A percentile compares a stretch with the other conserved stretches of the same genome.
Conservation (phyloP, 345 rosid genomes). For the Erysimum cheiranthoides region DNA sequence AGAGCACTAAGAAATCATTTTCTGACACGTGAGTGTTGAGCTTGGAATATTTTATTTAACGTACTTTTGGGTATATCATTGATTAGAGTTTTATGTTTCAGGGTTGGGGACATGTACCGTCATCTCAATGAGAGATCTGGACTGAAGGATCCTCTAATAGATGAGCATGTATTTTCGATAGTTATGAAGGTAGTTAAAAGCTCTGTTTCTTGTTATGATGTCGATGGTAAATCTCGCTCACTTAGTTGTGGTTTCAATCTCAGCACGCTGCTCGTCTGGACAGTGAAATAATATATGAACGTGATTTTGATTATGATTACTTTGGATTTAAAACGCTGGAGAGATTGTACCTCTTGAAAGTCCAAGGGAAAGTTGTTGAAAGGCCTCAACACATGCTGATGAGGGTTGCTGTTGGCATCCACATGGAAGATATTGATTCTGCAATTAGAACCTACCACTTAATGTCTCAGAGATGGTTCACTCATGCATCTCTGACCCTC, state of each 20-base stretch:
- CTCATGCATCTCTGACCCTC: slow-evolving; percentile 96
- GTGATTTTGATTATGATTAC: slow-evolving; percentile 92
- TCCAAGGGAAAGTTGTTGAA: slow-evolving; percentile 43
- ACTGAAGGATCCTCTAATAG: neutral
- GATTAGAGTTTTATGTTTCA: no score
- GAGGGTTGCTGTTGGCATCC: slow-evolving; percentile 95
- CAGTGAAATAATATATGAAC: slow-evolving; percentile 91
- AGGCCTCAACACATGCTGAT: slow-evolving; percentile 97
- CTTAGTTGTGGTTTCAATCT: neutral
- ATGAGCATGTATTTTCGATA: neutral
- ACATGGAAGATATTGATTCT: slow-evolving; percentile 82
- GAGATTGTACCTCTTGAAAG: slow-evolving; percentile 82
- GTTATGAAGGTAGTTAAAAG: neutral
- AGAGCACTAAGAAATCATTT: neutral
- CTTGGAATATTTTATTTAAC: no score
- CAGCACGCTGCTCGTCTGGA: slow-evolving; percentile 83
- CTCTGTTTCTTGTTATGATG: neutral
- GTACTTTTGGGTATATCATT: neutral
- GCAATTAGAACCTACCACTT: slow-evolving; percentile 77
- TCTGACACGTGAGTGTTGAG: neutral
- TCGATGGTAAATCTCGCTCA: neutral
- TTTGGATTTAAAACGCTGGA: slow-evolving; percentile 96
- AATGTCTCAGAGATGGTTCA: slow-evolving; percentile 97
- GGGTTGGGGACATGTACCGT: neutral
- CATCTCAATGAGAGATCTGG: neutral